These are phyloP conservation scores for Tolypocladium sp. DNA, from an alignment of 2,329 filamentous ascomycete genomes.

Conservation along the genomic window DNA sequence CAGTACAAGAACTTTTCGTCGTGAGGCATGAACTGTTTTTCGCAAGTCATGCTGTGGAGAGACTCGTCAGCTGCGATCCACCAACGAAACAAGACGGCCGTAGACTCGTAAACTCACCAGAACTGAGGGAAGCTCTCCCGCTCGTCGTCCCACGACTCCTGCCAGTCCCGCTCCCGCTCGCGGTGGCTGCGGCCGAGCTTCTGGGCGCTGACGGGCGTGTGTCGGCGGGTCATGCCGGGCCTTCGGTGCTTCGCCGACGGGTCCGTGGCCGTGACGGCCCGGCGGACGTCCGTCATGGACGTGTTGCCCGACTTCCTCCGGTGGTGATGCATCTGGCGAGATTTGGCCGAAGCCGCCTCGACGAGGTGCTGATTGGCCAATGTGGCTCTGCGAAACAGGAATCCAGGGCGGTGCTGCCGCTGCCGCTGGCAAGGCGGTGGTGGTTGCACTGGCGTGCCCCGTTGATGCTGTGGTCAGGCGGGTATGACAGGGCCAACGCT, in stretches of 20 bases:
- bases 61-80: not conserved
- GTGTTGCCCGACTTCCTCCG: constrained; percentile 49
- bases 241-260: constrained; percentile 35
- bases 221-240: constrained; percentile 34
- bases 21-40: constrained; percentile 54
- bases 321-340: constrained; percentile 38
- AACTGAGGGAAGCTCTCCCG: constrained; percentile 56
- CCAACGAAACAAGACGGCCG: constrained; percentile 2
- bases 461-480: not conserved
- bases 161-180: constrained; percentile 41
- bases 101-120: constrained; percentile 40
- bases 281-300: constrained; percentile 47
- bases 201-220: constrained; percentile 28
- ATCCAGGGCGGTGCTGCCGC: too few species aligned
- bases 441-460: not conserved
- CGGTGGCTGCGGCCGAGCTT: constrained; percentile 43
- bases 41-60: constrained; percentile 50
- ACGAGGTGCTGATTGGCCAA: constrained; percentile 2
- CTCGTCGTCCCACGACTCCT: constrained; percentile 46
- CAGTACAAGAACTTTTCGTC: constrained; percentile 53
- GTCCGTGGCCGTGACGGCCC: constrained; percentile 35
- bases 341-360: constrained; percentile 1
- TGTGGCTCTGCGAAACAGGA: not conserved
- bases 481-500: not conserved
- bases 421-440: not conserved